Evolutionary conservation across 257 asterid species (phyloP).

Genomic region (Nicotiana attenuata): DNA sequence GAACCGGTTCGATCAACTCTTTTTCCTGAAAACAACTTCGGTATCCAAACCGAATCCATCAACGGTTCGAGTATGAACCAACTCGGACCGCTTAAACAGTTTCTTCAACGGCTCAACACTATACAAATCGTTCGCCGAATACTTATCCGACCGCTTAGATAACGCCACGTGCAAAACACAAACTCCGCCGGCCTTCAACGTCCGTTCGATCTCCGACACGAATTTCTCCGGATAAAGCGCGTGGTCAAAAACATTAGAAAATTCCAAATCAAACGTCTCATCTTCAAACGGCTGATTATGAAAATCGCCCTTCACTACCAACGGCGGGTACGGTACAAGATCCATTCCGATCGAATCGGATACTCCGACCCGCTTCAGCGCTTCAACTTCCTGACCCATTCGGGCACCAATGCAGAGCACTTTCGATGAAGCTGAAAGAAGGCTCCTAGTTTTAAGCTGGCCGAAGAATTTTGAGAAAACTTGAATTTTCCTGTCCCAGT

Average conservation of each 20-base stretch:
- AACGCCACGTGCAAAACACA: constrained; percentile 83
- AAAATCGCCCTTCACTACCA: constrained; percentile 83
- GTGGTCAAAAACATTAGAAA: constrained; percentile 94
- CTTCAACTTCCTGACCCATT: constrained; percentile 95
- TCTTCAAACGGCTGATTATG: constrained; percentile 75
- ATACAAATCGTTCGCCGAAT: constrained; percentile 79
- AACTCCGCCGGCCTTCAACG: constrained; percentile 58
- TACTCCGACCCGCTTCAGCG: constrained; percentile 63
- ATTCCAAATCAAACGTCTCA: constrained; percentile 67
- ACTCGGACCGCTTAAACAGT: constrained; percentile 57
- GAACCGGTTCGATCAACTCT: background rate
- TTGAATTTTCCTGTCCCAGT: constrained; percentile 71
- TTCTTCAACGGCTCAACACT: constrained; percentile 72
- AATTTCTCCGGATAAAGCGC: constrained; percentile 83
- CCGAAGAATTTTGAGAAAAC: constrained; percentile 67
- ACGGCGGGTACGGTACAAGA: constrained; percentile 84
- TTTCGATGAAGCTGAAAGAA: constrained; percentile 44
- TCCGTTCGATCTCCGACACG: constrained; percentile 82
- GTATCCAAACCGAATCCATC: constrained; percentile 94
- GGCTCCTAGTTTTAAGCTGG: constrained; percentile 28
- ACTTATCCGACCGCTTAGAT: constrained; percentile 64
- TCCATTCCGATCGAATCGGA: constrained; percentile 71
- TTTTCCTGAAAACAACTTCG: constrained; percentile 73
- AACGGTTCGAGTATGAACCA: constrained; percentile 46
- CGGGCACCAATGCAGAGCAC: constrained; percentile 83